Evolutionary conservation across 306 rosid species (phyloP).

Genomic region (Fragaria ananassa): DNA sequence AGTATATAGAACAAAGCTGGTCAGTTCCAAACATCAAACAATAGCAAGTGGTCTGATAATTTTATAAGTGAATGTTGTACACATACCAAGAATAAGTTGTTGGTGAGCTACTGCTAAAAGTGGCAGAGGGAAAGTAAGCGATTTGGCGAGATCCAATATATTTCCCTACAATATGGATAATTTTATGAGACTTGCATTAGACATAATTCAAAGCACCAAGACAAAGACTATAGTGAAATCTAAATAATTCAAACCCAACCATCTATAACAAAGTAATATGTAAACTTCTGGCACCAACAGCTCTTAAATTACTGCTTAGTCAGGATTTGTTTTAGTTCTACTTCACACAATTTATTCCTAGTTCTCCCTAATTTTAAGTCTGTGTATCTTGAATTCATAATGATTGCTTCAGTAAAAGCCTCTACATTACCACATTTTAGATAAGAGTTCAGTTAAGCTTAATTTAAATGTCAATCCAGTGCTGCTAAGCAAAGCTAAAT

Average conservation of each 20-base stretch:
- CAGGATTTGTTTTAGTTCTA: not conserved
- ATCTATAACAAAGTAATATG: not conserved
- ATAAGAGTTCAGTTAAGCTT: not conserved
- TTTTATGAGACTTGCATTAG: constrained; percentile 17
- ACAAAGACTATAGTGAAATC: constrained; percentile 1
- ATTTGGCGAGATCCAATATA: constrained; percentile 71
- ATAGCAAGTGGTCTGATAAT: constrained; percentile 9
- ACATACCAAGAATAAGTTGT: constrained; percentile 74
- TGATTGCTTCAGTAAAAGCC: not conserved
- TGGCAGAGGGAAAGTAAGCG: constrained; percentile 80
- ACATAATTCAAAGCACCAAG: constrained; percentile 9
- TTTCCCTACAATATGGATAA: constrained; percentile 49
- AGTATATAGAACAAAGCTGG: constrained; percentile 24
- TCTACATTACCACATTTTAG: not conserved
- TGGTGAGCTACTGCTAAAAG: constrained; percentile 82
- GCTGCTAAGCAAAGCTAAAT: too few relatives aligned
- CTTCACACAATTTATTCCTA: constrained; percentile 1
- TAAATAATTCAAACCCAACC: not conserved
- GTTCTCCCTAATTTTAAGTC: not conserved
- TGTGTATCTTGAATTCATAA: not conserved
- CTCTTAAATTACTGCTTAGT: not conserved
- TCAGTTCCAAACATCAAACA: constrained; percentile 25
- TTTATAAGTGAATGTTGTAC: constrained; percentile 6
- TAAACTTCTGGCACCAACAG: not conserved
- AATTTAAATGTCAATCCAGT: too few relatives aligned